These are phyloP conservation scores for Hanseniaspora lindneri DNA, from an alignment of 805 yeast genomes.

Conservation along the genomic window DNA sequence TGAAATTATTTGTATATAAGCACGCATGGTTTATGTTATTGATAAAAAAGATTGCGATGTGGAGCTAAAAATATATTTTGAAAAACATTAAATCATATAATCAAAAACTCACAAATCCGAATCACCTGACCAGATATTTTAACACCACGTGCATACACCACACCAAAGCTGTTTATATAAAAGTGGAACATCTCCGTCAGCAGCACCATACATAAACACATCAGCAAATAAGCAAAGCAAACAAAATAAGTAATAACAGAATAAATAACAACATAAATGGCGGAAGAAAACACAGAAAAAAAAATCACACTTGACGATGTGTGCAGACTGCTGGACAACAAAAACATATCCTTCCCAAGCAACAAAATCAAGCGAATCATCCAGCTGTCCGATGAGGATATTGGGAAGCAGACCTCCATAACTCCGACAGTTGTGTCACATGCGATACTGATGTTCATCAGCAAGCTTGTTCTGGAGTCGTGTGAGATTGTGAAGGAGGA, in stretches of 20 bases:
- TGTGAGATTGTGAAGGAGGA: conserved; percentile 57
- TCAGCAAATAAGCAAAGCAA: no score
- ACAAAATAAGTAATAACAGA: not conserved
- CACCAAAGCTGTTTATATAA: no score
- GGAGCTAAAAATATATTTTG: no score
- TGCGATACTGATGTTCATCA: conserved; percentile 83
- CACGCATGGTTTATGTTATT: no score
- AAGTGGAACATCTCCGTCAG: no score
- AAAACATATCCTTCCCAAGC: conserved; percentile 47
- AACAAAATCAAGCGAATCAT: conserved; percentile 91
- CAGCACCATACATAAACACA: no score
- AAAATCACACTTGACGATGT: conserved; percentile 4
- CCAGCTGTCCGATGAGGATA: conserved; percentile 90
- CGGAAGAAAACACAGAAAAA: not conserved
- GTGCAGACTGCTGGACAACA: not conserved
- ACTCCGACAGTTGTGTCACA: conserved; percentile 97
- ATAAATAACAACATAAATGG: not conserved
- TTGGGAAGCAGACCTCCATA: conserved; percentile 96
- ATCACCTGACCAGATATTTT: no score
- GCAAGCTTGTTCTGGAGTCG: conserved; percentile 75
- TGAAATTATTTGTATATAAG: no score
- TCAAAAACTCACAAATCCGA: no score
- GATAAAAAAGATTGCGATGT: no score
- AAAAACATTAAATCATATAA: no score
- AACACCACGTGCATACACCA: no score